Percentiles rank a stretch among this genome's conserved stretches.
phyloP scores from a whole-genome alignment of 2,329 filamentous ascomycete species.

The Ascochyta pisi region DNA sequence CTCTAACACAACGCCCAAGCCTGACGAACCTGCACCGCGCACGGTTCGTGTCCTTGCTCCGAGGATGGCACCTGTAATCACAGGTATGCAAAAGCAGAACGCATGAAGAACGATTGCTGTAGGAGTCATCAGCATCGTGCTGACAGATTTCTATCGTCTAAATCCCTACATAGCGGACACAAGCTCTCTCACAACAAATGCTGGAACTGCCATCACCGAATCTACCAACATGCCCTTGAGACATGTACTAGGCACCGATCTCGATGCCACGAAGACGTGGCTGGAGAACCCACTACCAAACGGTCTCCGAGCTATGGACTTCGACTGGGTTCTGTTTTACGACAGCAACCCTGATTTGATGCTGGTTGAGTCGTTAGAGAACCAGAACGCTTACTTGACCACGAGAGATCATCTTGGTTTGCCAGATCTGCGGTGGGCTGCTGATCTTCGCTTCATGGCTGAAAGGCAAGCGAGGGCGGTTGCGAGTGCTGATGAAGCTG shows the following conservation, averaged over 20 bases:
- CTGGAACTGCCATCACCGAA: neutral
- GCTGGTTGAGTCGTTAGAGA: neutral
- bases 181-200: neutral
- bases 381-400: conserved; percentile 6
- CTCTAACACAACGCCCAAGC: no score
- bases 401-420: neutral
- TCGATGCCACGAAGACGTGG: neutral
- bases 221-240: neutral
- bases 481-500: neutral
- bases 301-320: neutral
- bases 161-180: neutral
- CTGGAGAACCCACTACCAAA: neutral
- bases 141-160: neutral
- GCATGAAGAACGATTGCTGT: neutral
- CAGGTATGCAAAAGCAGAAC: neutral
- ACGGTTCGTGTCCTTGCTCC: neutral
- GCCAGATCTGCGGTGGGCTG: conserved; percentile 5
- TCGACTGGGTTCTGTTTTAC: neutral
- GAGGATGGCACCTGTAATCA: neutral
- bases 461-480: neutral
- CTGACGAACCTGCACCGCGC: neutral
- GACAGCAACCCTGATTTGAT: conserved; percentile 8
- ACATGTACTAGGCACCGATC: neutral
- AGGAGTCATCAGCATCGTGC: neutral
- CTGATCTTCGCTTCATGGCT: neutral